These are phyloP conservation scores for Candida mesenterica DNA, from an alignment of 1,139 yeast species.

Conservation along the genomic window DNA sequence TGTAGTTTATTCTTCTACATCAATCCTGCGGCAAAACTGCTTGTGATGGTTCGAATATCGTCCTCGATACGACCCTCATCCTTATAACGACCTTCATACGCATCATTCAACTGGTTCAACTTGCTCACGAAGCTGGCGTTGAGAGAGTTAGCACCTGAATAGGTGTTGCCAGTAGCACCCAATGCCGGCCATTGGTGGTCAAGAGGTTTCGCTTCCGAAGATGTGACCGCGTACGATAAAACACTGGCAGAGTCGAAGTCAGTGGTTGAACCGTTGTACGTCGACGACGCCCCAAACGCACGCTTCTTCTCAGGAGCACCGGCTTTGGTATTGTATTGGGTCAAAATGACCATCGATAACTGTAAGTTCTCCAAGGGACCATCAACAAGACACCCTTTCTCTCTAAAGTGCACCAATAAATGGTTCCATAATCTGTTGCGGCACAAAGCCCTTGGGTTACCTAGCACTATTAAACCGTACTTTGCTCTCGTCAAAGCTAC, in stretches of 20 bases:
- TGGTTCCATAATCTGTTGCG: conserved; percentile 78
- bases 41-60: conserved; percentile 46
- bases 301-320: conserved; percentile 2
- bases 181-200: conserved; percentile 39
- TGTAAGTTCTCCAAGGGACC: conserved; percentile 86
- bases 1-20: too few relatives aligned
- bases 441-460: conserved; percentile 79
- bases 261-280: conserved; percentile 8
- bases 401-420: conserved; percentile 74
- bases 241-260: conserved; percentile 51
- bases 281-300: conserved; percentile 7
- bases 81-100: conserved; percentile 24
- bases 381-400: conserved; percentile 84
- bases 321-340: conserved; percentile 8
- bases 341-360: conserved; percentile 63
- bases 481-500: conserved; percentile 92
- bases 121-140: conserved; percentile 45
- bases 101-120: conserved; percentile 30
- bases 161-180: conserved; percentile 14
- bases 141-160: conserved; percentile 21
- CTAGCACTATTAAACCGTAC: conserved; percentile 78
- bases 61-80: conserved; percentile 34
- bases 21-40: conserved; percentile 47
- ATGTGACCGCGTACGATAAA: conserved; percentile 36
- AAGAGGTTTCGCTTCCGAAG: conserved; percentile 2